Evolutionary conservation across 148 eudicot genomes (phyloP), one percentile per base, ranked within the genome.

Genomic region (Heliosperma pusillum): DNA sequence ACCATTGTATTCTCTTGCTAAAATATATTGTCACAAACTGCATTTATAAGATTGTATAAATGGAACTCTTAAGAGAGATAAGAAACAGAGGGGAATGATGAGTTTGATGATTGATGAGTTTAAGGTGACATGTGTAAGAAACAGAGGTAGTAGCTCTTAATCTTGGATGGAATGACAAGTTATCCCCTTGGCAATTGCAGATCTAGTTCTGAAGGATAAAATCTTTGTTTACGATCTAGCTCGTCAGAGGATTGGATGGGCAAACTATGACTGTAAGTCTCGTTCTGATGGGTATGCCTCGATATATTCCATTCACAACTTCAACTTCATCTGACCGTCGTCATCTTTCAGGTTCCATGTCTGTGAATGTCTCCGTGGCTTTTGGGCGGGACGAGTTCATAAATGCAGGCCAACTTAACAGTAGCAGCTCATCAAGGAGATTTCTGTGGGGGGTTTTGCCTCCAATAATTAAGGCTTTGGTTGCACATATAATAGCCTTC

Each of bases 231-330:
- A 93, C 73, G 98, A 93, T 81, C 70, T 93, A 44, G 86, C 85
- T 77, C 87, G 71, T 52, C 91, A 87, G 75, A 84, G 90, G 61
- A 80, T 93, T 17, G 98, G 98, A 70, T 93, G 98, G 98, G 90
- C 96, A 6, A 86, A 89, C 83, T 90, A 93, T 53, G 96, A 93
- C 63, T 93, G 98, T 93, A 88, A 93, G 98, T 86, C 21, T 9
- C 70, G 22, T 42, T 44, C 27, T 16, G 45, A 40, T 42, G 24
- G 17, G 30, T 45, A 12, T 69, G 16, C 45, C 20, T 40, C 7
- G 4, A n/a, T 50, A 50, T 50, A 50, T 52, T 52, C 19, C 58
- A 33, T 12, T 20, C 50, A 30, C 12, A 4, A 33, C 3, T 25
- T 21, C 47, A 24, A 16, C n/a, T 15, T 44, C 63, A 7, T 52